A percentile compares a stretch with the other conserved stretches of the same genome.
These are phyloP conservation scores for Neospora caninum DNA, from an alignment of 169 alveolate genomes.

Conservation along the genomic window DNA sequence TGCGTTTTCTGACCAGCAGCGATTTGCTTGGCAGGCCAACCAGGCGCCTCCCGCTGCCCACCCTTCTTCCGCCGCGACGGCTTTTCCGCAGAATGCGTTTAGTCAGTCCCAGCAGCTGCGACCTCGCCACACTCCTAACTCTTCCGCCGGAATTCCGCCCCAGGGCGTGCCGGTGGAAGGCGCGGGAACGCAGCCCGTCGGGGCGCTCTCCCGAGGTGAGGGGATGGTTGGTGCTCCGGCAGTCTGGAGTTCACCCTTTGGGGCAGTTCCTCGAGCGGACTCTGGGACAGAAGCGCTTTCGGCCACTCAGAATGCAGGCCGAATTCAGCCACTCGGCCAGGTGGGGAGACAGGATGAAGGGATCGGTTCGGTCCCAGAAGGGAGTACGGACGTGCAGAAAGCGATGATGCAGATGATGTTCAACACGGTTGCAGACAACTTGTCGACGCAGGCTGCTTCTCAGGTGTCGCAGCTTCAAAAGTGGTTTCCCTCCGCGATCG, in stretches of 20 bases:
- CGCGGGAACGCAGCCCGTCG: neutral
- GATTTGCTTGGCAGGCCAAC: neutral
- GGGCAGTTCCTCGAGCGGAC: neutral
- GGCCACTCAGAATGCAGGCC: neutral
- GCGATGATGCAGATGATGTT: slow-evolving; percentile 14
- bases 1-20: neutral
- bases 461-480: slow-evolving; percentile 36
- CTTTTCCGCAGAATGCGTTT: neutral
- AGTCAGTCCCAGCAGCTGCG: neutral
- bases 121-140: neutral
- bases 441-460: slow-evolving; percentile 4
- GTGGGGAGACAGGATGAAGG: neutral
- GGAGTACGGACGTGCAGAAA: neutral
- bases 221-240: neutral
- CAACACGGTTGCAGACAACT: neutral
- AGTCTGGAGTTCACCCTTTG: slow-evolving; percentile 29
- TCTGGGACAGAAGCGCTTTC: neutral
- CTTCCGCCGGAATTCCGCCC: neutral
- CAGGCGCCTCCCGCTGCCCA: neutral
- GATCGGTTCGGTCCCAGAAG: neutral
- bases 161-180: neutral
- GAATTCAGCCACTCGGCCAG: neutral
- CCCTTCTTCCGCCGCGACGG: neutral
- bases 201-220: neutral
- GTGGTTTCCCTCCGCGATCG: slow-evolving; percentile 35